phyloP scores from a whole-genome alignment of 2,329 filamentous ascomycete genomes.

The Scedosporium dehoogii region DNA sequence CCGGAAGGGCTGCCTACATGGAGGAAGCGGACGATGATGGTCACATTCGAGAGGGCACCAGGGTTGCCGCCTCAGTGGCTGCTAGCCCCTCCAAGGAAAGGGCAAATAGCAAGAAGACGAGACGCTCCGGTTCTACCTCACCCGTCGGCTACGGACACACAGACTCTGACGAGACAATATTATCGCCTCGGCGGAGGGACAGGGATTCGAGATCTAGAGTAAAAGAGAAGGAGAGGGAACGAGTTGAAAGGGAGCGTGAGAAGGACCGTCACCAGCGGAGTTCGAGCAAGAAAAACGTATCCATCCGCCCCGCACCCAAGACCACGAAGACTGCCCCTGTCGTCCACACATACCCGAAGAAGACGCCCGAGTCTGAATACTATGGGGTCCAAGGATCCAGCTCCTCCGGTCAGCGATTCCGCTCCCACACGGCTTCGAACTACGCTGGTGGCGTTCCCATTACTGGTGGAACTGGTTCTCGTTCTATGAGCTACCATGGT shows the following conservation, averaged over 20 bases:
- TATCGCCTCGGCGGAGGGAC: conserved; percentile 2
- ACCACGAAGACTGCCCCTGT: conserved; percentile 5
- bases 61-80: conserved; percentile 10
- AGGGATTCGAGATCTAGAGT: neutral
- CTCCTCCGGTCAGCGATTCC: conserved; percentile 7
- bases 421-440: conserved; percentile 6
- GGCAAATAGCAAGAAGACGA: conserved; percentile 8
- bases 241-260: neutral
- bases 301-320: conserved; percentile 4
- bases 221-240: conserved; percentile 1
- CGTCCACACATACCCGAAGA: neutral
- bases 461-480: neutral
- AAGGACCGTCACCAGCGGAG: conserved; percentile 3
- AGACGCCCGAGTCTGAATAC: conserved; percentile 5
- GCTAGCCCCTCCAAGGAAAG: conserved; percentile 6
- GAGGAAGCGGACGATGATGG: conserved; percentile 11
- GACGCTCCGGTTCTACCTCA: conserved; percentile 4
- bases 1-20: conserved; percentile 9
- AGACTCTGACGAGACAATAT: conserved; percentile 2
- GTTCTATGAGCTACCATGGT: conserved; percentile 6
- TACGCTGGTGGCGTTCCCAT: conserved; percentile 3
- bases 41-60: conserved; percentile 7
- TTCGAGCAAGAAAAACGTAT: conserved; percentile 5
- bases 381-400: conserved; percentile 3
- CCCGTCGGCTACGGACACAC: conserved; percentile 3